Conservation (phyloP, 1,284 basidiomycete genomes). For the Boletus semigastroideus region DNA sequence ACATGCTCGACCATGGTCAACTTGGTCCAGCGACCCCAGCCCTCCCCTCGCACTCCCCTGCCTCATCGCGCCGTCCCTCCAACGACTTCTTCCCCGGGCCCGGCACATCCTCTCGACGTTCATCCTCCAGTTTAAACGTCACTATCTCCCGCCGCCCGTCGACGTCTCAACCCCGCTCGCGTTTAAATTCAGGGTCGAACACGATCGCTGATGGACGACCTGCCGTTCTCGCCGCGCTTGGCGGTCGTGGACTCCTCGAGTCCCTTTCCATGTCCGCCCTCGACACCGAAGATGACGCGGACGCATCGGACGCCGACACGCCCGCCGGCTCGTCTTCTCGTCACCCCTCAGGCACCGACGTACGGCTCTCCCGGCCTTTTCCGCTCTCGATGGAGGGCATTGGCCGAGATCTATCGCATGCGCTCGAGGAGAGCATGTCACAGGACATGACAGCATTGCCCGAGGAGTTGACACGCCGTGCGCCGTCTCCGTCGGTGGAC, state of each 20-base stretch:
- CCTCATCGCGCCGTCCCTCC: slow-evolving; percentile 50
- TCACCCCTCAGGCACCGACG: slow-evolving; percentile 18
- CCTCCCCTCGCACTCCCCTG: slow-evolving; percentile 44
- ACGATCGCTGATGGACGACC: slow-evolving; percentile 20
- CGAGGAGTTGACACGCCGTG: neutral
- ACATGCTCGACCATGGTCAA: slow-evolving; percentile 90
- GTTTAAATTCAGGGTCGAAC: slow-evolving; percentile 23
- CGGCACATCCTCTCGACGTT: slow-evolving; percentile 26
- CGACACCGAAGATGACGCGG: slow-evolving; percentile 37
- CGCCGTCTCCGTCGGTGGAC: slow-evolving; percentile 1
- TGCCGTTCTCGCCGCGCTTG: slow-evolving; percentile 25
- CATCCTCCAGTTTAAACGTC: slow-evolving; percentile 29
- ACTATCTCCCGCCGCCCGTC: slow-evolving; percentile 34
- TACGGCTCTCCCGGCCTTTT: slow-evolving; percentile 9
- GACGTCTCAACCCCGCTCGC: slow-evolving; percentile 19
- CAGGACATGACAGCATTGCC: neutral
- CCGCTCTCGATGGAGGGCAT: slow-evolving; percentile 34
- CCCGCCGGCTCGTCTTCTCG: slow-evolving; percentile 7
- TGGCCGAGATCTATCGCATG: slow-evolving; percentile 32
- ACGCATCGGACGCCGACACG: slow-evolving; percentile 17
- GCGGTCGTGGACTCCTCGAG: slow-evolving; percentile 38
- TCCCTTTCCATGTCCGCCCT: slow-evolving; percentile 43
- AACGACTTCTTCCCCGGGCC: slow-evolving; percentile 18
- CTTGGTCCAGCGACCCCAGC: slow-evolving; percentile 65
- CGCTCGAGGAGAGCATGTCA: slow-evolving; percentile 28